A percentile compares a stretch with the other conserved stretches of the same genome.
These are phyloP conservation scores for Dipodascopsis uninucleata DNA, from an alignment of 805 yeast genomes.

Conservation along the genomic window DNA sequence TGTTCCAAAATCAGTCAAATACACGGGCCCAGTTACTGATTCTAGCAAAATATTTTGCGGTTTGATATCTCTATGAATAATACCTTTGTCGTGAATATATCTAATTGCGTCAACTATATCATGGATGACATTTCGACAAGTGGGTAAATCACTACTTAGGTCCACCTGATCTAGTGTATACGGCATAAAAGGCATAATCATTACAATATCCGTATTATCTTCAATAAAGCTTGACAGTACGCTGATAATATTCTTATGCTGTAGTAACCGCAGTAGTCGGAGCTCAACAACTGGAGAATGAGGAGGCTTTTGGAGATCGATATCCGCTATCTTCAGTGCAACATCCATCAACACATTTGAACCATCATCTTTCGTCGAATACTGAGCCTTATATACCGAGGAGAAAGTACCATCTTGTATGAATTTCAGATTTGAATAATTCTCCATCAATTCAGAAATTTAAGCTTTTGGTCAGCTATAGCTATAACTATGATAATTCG, in stretches of 20 bases:
- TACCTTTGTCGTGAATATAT: slow-evolving; percentile 62
- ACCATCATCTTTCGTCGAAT: neutral
- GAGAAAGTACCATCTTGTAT: slow-evolving; percentile 19
- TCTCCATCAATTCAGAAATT: slow-evolving; percentile 12
- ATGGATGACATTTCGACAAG: slow-evolving; percentile 39
- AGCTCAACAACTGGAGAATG: slow-evolving; percentile 50
- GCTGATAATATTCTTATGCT: slow-evolving; percentile 24
- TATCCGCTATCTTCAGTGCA: slow-evolving; percentile 49
- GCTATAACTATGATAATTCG: too few relatives aligned
- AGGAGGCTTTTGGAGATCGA: slow-evolving; percentile 52
- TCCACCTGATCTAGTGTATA: slow-evolving; percentile 37
- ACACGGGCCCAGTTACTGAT: slow-evolving; percentile 27
- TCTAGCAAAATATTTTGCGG: slow-evolving; percentile 69
- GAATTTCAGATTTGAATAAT: slow-evolving; percentile 15
- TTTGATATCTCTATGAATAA: slow-evolving; percentile 82
- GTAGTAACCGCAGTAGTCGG: slow-evolving; percentile 36
- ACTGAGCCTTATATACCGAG: slow-evolving; percentile 4
- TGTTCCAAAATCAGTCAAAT: slow-evolving; percentile 26
- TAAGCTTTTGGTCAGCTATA: too few relatives aligned
- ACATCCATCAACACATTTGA: slow-evolving; percentile 20
- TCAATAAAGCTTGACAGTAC: slow-evolving; percentile 31
- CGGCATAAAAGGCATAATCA: slow-evolving; percentile 44
- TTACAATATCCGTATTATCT: slow-evolving; percentile 39
- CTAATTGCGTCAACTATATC: slow-evolving; percentile 49
- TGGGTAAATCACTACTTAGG: slow-evolving; percentile 36